phyloP scores from a whole-genome alignment of 2,329 filamentous ascomycete genomes.

The Uncinocarpus reesii region DNA sequence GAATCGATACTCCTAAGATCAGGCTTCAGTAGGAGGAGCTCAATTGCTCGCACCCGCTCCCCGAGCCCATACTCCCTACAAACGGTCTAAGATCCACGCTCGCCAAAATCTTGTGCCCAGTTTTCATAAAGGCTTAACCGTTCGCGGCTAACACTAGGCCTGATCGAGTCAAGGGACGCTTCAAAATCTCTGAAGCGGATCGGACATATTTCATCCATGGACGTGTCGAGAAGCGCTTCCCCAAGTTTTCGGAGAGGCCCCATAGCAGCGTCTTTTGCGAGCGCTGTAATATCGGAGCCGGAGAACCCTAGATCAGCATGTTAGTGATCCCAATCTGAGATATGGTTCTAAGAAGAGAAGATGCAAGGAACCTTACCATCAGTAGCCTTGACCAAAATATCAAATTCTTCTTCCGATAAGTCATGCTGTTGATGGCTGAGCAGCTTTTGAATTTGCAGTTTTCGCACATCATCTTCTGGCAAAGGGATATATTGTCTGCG shows the following conservation, averaged over 20 bases:
- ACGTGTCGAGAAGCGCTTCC: conserved; percentile 79
- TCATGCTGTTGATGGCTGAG: conserved; percentile 80
- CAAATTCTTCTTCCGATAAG: conserved; percentile 60
- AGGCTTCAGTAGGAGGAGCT: too few relatives aligned
- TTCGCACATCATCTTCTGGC: conserved; percentile 72
- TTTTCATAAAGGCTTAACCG: conserved; percentile 85
- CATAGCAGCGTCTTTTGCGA: conserved; percentile 98
- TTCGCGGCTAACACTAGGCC: conserved; percentile 77
- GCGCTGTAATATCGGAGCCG: conserved; percentile 88
- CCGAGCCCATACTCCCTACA: too few relatives aligned
- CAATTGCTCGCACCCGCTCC: too few relatives aligned
- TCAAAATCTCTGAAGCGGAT: conserved; percentile 77
- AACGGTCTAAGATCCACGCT: conserved; percentile 59
- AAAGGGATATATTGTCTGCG: conserved; percentile 91
- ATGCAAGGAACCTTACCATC: conserved; percentile 52
- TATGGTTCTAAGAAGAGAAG: too few relatives aligned
- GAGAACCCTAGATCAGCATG: conserved; percentile 64
- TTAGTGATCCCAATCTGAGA: conserved; percentile 11
- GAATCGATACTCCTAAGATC: too few relatives aligned
- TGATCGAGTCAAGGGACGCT: conserved; percentile 70
- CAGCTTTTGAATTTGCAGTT: conserved; percentile 65
- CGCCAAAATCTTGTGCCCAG: conserved; percentile 88
- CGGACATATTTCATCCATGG: conserved; percentile 85
- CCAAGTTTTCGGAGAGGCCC: conserved; percentile 82
- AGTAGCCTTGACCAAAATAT: conserved; percentile 64